phyloP scores from a whole-genome alignment of 2,329 filamentous ascomycete genomes.

The Penicillium digitatum region DNA sequence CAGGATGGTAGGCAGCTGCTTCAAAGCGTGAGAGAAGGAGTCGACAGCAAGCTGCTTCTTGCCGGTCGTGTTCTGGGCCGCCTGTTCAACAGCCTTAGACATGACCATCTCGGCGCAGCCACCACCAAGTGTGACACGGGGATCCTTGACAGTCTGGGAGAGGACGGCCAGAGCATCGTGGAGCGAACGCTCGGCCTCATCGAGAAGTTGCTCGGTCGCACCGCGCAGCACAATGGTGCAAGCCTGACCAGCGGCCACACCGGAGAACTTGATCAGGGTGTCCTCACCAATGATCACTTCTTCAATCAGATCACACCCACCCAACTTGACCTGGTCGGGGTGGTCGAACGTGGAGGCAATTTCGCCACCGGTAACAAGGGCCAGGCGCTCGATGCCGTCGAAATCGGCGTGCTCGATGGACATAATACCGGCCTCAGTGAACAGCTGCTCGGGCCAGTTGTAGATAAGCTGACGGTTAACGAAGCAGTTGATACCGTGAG shows the following conservation, averaged over 20 bases:
- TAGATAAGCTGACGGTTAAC: constrained; percentile 99
- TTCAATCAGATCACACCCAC: constrained; percentile 91
- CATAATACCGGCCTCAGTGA: constrained; percentile 95
- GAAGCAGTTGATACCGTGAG: constrained; percentile 99
- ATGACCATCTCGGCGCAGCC: constrained; percentile 98
- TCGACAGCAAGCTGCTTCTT: constrained; percentile 95
- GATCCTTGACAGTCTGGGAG: constrained; percentile 93
- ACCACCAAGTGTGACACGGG: constrained; percentile 87
- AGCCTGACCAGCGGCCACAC: constrained; percentile 85
- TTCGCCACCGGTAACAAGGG: constrained; percentile 92
- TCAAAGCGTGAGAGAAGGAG: constrained; percentile 80
- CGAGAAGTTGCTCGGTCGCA: constrained; percentile 92
- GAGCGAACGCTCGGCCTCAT: constrained; percentile 92
- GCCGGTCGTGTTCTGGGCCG: constrained; percentile 87
- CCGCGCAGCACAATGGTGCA: constrained; percentile 96
- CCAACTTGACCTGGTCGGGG: constrained; percentile 93
- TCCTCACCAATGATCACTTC: constrained; percentile 98
- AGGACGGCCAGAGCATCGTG: constrained; percentile 95
- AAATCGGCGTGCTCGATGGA: constrained; percentile 99
- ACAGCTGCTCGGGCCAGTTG: constrained; percentile 99
- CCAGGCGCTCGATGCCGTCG: constrained; percentile 91
- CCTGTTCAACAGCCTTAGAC: constrained; percentile 94
- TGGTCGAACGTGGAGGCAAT: constrained; percentile 98
- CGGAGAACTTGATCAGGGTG: constrained; percentile 94
- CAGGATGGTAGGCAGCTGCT: constrained; percentile 92